Evolutionary conservation across 2,329 filamentous ascomycete species (phyloP), one percentile per base, ranked within the genome.

Genomic region (Colletotrichum musae): DNA sequence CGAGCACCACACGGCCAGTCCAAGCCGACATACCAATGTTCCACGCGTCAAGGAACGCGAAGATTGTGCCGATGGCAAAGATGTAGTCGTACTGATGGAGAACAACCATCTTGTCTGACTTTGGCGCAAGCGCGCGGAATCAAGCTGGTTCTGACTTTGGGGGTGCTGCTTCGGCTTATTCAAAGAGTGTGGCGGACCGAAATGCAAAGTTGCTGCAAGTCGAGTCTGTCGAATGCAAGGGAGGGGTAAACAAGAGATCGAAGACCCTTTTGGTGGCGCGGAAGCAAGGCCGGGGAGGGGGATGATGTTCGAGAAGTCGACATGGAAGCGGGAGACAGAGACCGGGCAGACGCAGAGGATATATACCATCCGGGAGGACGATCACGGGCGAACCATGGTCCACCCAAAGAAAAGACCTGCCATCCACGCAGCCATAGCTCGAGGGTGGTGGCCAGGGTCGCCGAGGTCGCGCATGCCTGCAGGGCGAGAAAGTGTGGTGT

Each of bases 31-130:
- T 77, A 83, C 88, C 88, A 72, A 90, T 91, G 75, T 91, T 91
- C 87, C 87, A 92, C 61, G 89, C 89, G 77, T 91, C 89, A 48
- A 92, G 86, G 75, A 89, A 88, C 69, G 89, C 88, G 78, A 92
- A 92, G 68, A 91, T 85, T 62, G 87, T 88, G 79, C 87, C 89
- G 62, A 91, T 85, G 73, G 87, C 89, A 72, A 91, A 88, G 70
- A 91, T 82, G 76, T 91, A 91, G 78, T 89, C 85, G 71, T 86
- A 91, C 74, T 91, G 84, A 67, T 82, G 80, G 60, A 89, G 77
- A 63, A 70, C 4, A 63, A 70, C 4, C 68, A 70, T 70, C n/a
- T 68, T 54, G 18, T 36, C 39, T 26, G 18, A 24, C 18, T 12
- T 32, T 47, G 21, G 51, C 63, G 36, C 56, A 57, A 47, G 12